phyloP scores from a whole-genome alignment of 768 basidiomycete genomes.

The Lactifluus echinatus region DNA sequence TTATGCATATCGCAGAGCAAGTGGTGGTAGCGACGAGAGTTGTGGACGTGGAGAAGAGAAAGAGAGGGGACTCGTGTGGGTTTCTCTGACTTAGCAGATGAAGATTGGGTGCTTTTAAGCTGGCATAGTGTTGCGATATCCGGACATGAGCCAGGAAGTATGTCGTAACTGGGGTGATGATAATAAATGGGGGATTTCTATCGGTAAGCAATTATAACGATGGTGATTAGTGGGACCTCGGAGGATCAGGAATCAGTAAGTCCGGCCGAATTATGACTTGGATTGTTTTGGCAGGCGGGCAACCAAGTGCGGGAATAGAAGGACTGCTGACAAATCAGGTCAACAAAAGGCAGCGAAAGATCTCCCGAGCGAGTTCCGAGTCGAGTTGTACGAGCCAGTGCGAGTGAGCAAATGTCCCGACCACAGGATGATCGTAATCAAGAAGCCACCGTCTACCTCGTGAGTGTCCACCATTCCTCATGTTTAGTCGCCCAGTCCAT shows the following conservation, averaged over 20 bases:
- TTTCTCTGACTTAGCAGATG: background rate
- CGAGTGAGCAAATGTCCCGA: constrained; percentile 30
- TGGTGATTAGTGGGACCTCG: constrained; percentile 12
- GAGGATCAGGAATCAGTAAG: no score
- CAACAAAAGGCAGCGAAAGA: no score
- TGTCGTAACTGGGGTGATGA: background rate
- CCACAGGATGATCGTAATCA: constrained; percentile 51
- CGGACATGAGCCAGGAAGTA: background rate
- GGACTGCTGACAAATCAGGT: no score
- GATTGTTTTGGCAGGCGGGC: no score
- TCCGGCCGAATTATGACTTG: no score
- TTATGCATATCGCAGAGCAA: background rate
- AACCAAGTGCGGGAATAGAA: no score
- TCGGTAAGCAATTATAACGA: background rate
- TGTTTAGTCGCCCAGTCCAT: background rate
- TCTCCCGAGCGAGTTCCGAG: no score
- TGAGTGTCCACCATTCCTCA: constrained; percentile 18
- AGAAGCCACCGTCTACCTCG: constrained; percentile 55
- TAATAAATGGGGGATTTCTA: background rate
- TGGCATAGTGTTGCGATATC: background rate
- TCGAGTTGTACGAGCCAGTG: no score
- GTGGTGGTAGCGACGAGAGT: background rate
- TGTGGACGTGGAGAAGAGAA: background rate
- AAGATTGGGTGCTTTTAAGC: background rate
- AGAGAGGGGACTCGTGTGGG: background rate